Evolutionary conservation across 2,329 filamentous ascomycete species (phyloP).

Genomic region (Thermothelomyces thermophilus): DNA sequence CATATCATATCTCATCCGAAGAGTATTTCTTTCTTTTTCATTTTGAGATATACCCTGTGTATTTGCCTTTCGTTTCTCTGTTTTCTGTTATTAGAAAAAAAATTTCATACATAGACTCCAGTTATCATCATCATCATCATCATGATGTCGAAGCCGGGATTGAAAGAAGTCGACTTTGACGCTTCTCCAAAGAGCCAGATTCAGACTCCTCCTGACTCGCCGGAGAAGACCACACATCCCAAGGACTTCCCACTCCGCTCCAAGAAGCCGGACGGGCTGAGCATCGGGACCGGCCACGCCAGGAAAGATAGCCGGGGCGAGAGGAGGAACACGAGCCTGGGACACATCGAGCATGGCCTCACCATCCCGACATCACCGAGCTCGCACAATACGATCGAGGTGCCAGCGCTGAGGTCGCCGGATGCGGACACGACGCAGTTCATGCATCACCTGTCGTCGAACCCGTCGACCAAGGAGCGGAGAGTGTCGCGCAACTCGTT

Average conservation of each 20-base stretch:
- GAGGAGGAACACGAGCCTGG: conserved; percentile 7
- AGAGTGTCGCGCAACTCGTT: conserved; percentile 70
- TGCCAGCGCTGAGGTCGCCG: conserved; percentile 61
- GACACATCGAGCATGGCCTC: conserved; percentile 14
- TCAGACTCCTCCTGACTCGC: conserved; percentile 19
- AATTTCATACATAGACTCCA: too few species aligned
- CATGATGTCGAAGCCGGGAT: conserved; percentile 13
- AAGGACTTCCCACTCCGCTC: conserved; percentile 11
- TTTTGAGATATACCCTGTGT: too few species aligned
- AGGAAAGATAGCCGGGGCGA: conserved; percentile 11
- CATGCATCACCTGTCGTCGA: conserved; percentile 66
- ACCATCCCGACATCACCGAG: conserved; percentile 18
- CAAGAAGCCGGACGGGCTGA: conserved; percentile 15
- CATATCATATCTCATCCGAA: not conserved
- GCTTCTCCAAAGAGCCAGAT: conserved; percentile 3
- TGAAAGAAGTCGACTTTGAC: conserved; percentile 17
- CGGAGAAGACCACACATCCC: conserved; percentile 11
- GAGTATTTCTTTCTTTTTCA: too few species aligned
- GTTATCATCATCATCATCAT: not conserved
- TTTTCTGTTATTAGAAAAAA: too few species aligned
- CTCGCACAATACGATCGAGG: conserved; percentile 53
- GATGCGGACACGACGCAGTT: conserved; percentile 61
- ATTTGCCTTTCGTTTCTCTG: too few species aligned
- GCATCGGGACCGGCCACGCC: not conserved
- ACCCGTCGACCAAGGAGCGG: conserved; percentile 61